Conservation (phyloP, 23 red algal species). For the Gracilaria vermiculophylla region DNA sequence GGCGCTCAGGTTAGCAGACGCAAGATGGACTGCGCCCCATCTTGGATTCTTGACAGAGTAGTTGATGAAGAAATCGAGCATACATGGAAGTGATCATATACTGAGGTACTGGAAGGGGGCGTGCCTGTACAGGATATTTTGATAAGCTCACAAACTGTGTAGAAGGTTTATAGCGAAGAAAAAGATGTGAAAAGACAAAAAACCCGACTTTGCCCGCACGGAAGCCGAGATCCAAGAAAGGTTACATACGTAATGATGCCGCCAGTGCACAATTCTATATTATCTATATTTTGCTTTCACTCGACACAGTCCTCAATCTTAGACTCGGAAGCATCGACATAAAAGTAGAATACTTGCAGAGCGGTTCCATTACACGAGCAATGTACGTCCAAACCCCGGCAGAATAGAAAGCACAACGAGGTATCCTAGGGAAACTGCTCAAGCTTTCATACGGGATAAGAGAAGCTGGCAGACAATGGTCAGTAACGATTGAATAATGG, state of each 20-base stretch:
- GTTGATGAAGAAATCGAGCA: slow-evolving; percentile 29
- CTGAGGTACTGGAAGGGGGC: neutral
- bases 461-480: slow-evolving; percentile 18
- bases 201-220: slow-evolving; percentile 21
- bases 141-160: slow-evolving; percentile 35
- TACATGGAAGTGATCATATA: slow-evolving; percentile 22
- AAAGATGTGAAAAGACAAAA: neutral
- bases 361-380: slow-evolving; percentile 7
- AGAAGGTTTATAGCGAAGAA: slow-evolving; percentile 18
- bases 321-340: slow-evolving; percentile 7
- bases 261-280: neutral
- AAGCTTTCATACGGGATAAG: slow-evolving; percentile 29
- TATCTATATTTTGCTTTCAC: slow-evolving; percentile 1
- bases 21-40: slow-evolving; percentile 31
- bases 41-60: slow-evolving; percentile 45
- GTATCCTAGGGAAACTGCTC: neutral
- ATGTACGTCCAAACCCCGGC: neutral
- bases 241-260: neutral
- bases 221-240: neutral
- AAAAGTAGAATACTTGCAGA: neutral
- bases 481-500: neutral
- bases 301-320: neutral
- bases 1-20: neutral
- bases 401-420: neutral
- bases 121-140: slow-evolving; percentile 2